phyloP scores from a whole-genome alignment of 257 asterid genomes.

The Petrea volubilis region DNA sequence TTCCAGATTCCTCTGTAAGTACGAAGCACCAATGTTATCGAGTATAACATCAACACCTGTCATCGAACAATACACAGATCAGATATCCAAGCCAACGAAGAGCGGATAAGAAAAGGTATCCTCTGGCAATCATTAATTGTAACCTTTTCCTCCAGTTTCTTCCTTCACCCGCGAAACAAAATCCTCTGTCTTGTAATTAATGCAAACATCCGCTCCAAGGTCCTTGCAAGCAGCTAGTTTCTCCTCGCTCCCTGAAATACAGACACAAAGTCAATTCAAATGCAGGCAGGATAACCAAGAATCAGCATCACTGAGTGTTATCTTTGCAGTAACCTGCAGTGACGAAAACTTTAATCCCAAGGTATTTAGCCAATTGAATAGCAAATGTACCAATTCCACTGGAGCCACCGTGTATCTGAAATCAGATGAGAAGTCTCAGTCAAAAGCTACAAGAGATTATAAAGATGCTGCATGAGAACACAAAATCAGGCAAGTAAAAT shows the following conservation, averaged over 20 bases:
- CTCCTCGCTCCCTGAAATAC: conserved; percentile 77
- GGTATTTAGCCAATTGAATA: conserved; percentile 83
- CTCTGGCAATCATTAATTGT: neutral
- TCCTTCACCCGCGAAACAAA: conserved; percentile 84
- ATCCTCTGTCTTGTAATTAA: conserved; percentile 92
- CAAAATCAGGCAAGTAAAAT: neutral
- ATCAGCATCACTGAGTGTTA: conserved; percentile 2
- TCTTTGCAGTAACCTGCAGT: conserved; percentile 75
- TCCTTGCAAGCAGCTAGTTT: conserved; percentile 89
- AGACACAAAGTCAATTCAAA: neutral
- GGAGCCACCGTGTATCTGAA: conserved; percentile 97
- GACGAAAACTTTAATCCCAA: conserved; percentile 71
- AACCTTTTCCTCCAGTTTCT: conserved; percentile 98
- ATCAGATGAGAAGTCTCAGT: conserved; percentile 11
- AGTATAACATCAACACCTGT: conserved; percentile 93
- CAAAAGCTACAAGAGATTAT: neutral
- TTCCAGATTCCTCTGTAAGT: conserved; percentile 73
- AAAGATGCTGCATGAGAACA: neutral
- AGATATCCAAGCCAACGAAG: neutral
- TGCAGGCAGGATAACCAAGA: neutral
- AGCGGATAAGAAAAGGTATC: neutral
- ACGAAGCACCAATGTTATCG: conserved; percentile 78
- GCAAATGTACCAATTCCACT: conserved; percentile 99
- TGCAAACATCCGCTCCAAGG: conserved; percentile 95
- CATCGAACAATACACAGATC: conserved; percentile 5